A percentile compares a stretch with the other conserved stretches of the same genome.
Evolutionary conservation across 2,329 filamentous ascomycete genomes (phyloP).

Genomic region (Talaromyces amestolkiae): DNA sequence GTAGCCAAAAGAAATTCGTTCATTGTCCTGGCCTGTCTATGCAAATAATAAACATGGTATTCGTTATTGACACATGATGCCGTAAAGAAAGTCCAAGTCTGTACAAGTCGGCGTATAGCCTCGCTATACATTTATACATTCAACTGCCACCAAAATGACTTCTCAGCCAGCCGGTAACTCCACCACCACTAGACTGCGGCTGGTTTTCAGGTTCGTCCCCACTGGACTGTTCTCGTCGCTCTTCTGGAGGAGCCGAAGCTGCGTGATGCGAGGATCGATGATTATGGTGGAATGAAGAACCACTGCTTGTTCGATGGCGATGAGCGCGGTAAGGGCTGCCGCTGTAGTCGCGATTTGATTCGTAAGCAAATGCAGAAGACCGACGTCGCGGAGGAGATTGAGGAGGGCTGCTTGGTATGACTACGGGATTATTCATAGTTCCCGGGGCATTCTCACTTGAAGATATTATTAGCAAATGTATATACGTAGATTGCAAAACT

Average conservation of each 20-base stretch:
- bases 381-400: constrained; percentile 5
- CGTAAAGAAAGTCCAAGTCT: neutral
- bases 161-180: constrained; percentile 26
- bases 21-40: constrained; percentile 9
- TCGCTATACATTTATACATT: constrained; percentile 8
- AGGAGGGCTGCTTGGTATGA: constrained; percentile 19
- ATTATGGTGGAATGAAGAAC: constrained; percentile 2
- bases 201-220: neutral
- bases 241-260: constrained; percentile 10
- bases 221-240: neutral
- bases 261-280: neutral
- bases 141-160: constrained; percentile 27
- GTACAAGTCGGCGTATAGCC: neutral
- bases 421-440: constrained; percentile 17
- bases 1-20: neutral
- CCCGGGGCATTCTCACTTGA: constrained; percentile 15
- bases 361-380: constrained; percentile 1
- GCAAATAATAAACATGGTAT: constrained; percentile 3
- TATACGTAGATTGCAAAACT: constrained; percentile 23
- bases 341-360: constrained; percentile 3
- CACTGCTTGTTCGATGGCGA: constrained; percentile 8
- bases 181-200: constrained; percentile 11
- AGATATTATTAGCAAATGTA: constrained; percentile 7
- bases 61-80: neutral
- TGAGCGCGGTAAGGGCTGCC: constrained; percentile 1